Evolutionary conservation across 495 filamentous ascomycete species (phyloP).

Genomic region (Aspergillus funiculosus): DNA sequence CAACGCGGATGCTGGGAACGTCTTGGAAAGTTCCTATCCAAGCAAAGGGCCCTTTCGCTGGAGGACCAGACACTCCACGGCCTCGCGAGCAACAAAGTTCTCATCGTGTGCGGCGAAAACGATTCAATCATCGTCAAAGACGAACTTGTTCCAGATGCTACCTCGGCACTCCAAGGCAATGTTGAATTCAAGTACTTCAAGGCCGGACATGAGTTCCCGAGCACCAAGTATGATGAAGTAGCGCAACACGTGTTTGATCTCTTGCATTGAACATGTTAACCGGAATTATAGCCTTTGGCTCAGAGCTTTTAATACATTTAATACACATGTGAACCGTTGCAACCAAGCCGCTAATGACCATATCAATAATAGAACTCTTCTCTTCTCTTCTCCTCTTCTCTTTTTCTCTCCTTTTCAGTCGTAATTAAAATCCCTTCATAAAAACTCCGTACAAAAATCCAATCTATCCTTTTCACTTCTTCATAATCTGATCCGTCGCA

Average conservation of each 20-base stretch:
- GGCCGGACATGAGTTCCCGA: conserved; percentile 56
- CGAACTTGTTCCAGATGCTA: conserved; percentile 53
- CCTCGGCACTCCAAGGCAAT: conserved; percentile 43
- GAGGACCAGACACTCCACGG: conserved; percentile 19
- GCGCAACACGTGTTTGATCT: conserved; percentile 40
- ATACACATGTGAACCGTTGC: no score
- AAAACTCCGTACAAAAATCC: not conserved
- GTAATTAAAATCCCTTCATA: conserved; percentile 1
- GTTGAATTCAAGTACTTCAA: conserved; percentile 42
- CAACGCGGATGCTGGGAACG: conserved; percentile 49
- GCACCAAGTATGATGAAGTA: conserved; percentile 48
- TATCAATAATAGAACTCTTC: not conserved
- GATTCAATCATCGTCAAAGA: conserved; percentile 51
- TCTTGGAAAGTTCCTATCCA: conserved; percentile 46
- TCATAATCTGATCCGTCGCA: conserved; percentile 33
- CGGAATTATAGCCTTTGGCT: no score
- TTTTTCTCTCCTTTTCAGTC: conserved; percentile 5
- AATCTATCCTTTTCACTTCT: conserved; percentile 22
- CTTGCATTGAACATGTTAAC: conserved; percentile 25
- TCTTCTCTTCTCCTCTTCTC: not conserved
- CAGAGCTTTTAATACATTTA: no score
- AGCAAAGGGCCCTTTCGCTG: conserved; percentile 29
- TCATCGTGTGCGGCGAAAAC: conserved; percentile 48
- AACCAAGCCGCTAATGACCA: no score
- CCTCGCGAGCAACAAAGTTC: conserved; percentile 45